Evolutionary conservation across 2,329 filamentous ascomycete genomes (phyloP).

Genomic region (Ceratocystis eucalypticola): DNA sequence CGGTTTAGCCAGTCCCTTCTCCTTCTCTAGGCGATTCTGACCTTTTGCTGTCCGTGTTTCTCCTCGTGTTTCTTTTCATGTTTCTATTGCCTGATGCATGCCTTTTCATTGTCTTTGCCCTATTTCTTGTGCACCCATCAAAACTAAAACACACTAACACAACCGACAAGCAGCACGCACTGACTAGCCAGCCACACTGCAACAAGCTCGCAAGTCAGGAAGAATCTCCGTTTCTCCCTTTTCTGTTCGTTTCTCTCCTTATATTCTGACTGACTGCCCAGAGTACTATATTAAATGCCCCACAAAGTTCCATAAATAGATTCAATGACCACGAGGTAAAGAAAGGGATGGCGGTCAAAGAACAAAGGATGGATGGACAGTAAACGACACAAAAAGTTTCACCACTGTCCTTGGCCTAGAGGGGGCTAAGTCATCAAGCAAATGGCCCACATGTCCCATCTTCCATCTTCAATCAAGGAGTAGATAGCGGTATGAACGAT

Average conservation of each 20-base stretch:
- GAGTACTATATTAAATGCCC: background rate
- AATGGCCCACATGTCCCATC: too few relatives aligned
- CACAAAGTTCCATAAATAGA: background rate
- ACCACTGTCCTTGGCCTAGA: background rate
- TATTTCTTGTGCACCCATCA: slow-evolving; percentile 1
- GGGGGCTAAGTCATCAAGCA: too few relatives aligned
- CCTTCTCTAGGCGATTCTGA: too few relatives aligned
- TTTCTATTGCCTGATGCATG: background rate
- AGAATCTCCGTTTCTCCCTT: background rate
- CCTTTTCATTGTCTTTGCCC: background rate
- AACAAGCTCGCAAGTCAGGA: background rate
- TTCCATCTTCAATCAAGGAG: too few relatives aligned
- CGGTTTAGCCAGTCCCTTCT: too few relatives aligned
- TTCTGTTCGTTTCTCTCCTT: background rate
- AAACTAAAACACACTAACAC: slow-evolving; percentile 1
- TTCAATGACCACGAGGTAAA: background rate
- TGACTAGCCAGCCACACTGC: background rate
- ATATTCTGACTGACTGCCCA: background rate
- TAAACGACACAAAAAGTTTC: background rate
- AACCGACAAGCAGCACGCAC: background rate
- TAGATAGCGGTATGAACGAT: too few relatives aligned
- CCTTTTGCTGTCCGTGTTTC: background rate
- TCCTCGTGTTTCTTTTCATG: background rate
- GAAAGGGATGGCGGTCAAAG: background rate
- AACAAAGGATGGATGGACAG: background rate